Evolutionary conservation across 306 rosid species (phyloP).

Genomic region (Albizia julibrissin): DNA sequence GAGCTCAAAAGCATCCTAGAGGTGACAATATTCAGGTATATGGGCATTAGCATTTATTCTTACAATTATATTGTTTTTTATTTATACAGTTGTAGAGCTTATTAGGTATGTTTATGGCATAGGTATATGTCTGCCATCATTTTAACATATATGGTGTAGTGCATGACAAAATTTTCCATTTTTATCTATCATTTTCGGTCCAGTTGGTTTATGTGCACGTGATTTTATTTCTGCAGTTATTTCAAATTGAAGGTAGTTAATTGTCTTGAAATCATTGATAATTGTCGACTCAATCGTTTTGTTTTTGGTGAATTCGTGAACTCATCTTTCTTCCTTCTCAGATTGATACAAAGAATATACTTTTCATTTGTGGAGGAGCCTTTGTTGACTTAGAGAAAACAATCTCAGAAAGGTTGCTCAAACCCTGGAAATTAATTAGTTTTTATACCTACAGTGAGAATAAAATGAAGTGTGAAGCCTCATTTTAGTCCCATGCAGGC

Average conservation of each 20-base stretch:
- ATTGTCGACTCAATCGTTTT: constrained; percentile 10
- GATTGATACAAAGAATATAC: constrained; percentile 98
- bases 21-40: constrained; percentile 95
- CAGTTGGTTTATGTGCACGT: neutral
- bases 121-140: constrained; percentile 13
- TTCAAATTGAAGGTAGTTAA: neutral
- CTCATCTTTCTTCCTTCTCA: constrained; percentile 43
- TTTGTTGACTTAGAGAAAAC: constrained; percentile 96
- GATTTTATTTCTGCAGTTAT: constrained; percentile 15
- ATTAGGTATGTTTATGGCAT: constrained; percentile 21
- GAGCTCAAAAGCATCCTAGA: constrained; percentile 93
- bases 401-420: constrained; percentile 86
- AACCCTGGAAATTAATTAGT: constrained; percentile 28
- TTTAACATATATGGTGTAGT: constrained; percentile 14
- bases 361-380: constrained; percentile 97
- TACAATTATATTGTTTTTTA: neutral
- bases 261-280: constrained; percentile 11
- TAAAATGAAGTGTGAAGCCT: constrained; percentile 11
- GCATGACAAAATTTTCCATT: neutral
- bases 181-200: neutral
- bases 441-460: constrained; percentile 7
- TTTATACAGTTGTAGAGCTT: constrained; percentile 20
- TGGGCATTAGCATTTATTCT: constrained; percentile 13
- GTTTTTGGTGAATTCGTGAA: constrained; percentile 2
- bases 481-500: constrained; percentile 49